Base-by-base conservation (phyloP, 768 basidiomycete genomes). In the Myochromella boudieri region DNA sequence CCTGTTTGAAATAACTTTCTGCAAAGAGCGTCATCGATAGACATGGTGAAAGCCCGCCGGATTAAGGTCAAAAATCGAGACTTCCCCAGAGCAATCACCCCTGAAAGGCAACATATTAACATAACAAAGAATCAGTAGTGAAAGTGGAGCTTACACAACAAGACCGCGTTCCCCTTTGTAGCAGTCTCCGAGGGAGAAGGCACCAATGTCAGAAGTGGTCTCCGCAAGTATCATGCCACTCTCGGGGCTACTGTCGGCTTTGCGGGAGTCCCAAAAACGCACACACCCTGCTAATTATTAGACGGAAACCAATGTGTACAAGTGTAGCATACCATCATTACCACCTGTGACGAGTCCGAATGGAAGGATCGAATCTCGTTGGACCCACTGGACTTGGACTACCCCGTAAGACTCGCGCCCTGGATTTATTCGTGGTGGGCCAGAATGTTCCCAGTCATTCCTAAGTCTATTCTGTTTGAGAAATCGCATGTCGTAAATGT, bases 401-500 rank as follows among this genome's bases (percentile, higher is more conserved):
- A 84, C 62, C 0, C 84, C 85, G 58, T 66, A 84, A 4, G 68
- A 62, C 14, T 59, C 59, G 4, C 51, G 42, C 20, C 58, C 49
- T 5, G 65, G 65, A 40, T 64, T 61, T 3, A 62, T 66, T 26
- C 68, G 67, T 7, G 62, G 65, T 33, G 58, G 48, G 0, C 63
- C 66, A 20, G 41, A 29, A 50, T 88, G 86, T 32, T 57, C 53
- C 55, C 81, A 83, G 14, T 68, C 64, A 45, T 70, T 74, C 34
- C 86, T 55, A 10, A 71, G 62, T 1, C 76, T 63, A 17, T 66
- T 60, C 14, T 84, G 56, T 57, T 71, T 78, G n/a, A n/a, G n/a
- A n/a, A n/a, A n/a, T 9, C 86, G 77, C 1, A 72, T 55, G 58
- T 89, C 86, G 51, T 87, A 88, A 3, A 89, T 60, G 45, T 86